Conservation (phyloP, 129 eudicot species). For the Flaveria linearis region DNA sequence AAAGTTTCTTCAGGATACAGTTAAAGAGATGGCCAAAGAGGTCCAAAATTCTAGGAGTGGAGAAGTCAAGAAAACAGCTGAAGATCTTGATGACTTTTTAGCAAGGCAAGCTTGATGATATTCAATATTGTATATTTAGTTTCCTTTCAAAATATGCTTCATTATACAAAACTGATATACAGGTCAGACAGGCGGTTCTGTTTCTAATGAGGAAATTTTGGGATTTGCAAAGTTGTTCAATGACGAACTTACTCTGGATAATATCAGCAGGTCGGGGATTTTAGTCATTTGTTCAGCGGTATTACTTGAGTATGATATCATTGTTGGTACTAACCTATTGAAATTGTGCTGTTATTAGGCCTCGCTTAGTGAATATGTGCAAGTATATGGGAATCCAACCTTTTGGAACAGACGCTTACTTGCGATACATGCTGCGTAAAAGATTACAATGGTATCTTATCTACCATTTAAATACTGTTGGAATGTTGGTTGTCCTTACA, state of each 20-base stretch:
- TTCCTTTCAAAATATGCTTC: conserved; percentile 23
- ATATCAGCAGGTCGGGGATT: conserved; percentile 74
- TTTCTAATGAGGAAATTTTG: conserved; percentile 87
- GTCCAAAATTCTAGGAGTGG: conserved; percentile 91
- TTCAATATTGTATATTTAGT: conserved; percentile 6
- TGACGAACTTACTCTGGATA: conserved; percentile 94
- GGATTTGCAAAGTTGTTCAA: conserved; percentile 95
- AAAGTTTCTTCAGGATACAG: conserved; percentile 94
- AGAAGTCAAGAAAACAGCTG: conserved; percentile 89
- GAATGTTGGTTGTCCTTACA: conserved; percentile 8
- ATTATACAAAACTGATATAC: conserved; percentile 31
- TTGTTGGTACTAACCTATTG: conserved; percentile 17
- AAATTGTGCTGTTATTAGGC: conserved; percentile 49
- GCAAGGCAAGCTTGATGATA: conserved; percentile 52
- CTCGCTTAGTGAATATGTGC: conserved; percentile 97
- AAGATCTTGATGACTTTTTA: conserved; percentile 97
- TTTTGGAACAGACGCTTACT: conserved; percentile 80
- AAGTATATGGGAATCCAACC: conserved; percentile 94
- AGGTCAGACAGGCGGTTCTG: conserved; percentile 84
- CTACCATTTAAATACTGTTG: conserved; percentile 8
- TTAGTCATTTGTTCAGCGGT: conserved; percentile 18
- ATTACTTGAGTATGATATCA: conserved; percentile 11
- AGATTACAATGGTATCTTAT: conserved; percentile 57
- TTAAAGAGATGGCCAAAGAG: conserved; percentile 94
- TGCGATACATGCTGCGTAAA: conserved; percentile 79